Evolutionary conservation across 179 eudicot genomes (phyloP).

Genomic region (Camellia oleifera): DNA sequence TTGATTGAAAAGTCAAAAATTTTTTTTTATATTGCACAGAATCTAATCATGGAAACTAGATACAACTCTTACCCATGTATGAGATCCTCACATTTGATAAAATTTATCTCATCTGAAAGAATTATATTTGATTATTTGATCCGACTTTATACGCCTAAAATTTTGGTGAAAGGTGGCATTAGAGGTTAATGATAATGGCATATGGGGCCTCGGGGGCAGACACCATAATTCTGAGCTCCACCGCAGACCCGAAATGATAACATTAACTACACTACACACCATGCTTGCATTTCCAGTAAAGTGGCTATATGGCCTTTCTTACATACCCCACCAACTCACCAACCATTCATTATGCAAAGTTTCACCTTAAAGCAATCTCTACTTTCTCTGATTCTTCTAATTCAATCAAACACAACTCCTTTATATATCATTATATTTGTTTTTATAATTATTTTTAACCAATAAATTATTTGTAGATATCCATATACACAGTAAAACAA

Average conservation of each 20-base stretch:
- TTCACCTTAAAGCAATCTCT: conserved; percentile 14
- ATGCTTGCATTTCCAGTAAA: conserved; percentile 17
- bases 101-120: too few relatives aligned
- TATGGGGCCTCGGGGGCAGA: not conserved
- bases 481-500: too few relatives aligned
- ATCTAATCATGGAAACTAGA: too few relatives aligned
- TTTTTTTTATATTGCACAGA: too few relatives aligned
- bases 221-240: not conserved
- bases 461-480: too few relatives aligned
- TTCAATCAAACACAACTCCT: not conserved
- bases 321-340: not conserved
- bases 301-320: not conserved
- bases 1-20: too few relatives aligned
- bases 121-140: too few relatives aligned
- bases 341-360: conserved; percentile 9
- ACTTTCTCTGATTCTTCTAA: not conserved
- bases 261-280: conserved; percentile 7
- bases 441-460: not conserved
- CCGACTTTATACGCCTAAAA: too few relatives aligned
- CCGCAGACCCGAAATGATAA: not conserved
- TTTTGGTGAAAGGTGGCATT: not conserved
- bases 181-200: not conserved
- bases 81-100: too few relatives aligned
- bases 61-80: too few relatives aligned
- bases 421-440: too few relatives aligned